Conservation (phyloP, 2,329 filamentous ascomycete genomes). For the Polychaeton citri region DNA sequence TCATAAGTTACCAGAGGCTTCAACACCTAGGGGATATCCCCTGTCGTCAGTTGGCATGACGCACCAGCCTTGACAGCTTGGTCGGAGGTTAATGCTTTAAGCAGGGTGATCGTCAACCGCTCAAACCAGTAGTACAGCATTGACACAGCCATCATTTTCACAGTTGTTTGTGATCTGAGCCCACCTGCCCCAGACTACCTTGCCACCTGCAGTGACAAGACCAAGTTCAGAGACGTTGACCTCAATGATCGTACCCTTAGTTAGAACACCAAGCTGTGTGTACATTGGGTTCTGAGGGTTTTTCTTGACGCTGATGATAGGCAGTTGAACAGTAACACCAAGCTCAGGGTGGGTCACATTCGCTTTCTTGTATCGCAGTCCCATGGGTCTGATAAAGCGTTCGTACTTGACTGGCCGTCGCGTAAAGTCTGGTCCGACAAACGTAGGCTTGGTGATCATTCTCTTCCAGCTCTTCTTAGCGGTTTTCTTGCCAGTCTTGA, state of each 20-base stretch:
- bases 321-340: constrained; percentile 73
- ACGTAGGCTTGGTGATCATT: constrained; percentile 61
- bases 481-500: constrained; percentile 92
- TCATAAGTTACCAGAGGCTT: too few relatives aligned
- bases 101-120: too few relatives aligned
- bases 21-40: too few relatives aligned
- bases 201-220: constrained; percentile 78
- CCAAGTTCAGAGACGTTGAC: constrained; percentile 90
- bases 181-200: constrained; percentile 85
- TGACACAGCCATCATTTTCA: constrained; percentile 49
- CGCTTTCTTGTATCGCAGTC: constrained; percentile 66
- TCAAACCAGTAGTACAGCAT: constrained; percentile 14
- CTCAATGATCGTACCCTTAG: constrained; percentile 74
- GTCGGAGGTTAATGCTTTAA: too few relatives aligned
- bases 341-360: constrained; percentile 61
- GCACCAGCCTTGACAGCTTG: too few relatives aligned
- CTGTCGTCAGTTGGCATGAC: too few relatives aligned
- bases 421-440: constrained; percentile 85
- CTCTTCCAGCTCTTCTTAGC: constrained; percentile 70
- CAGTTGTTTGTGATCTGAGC: constrained; percentile 53
- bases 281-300: constrained; percentile 83
- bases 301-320: constrained; percentile 55
- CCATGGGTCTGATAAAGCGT: constrained; percentile 58
- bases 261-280: constrained; percentile 81
- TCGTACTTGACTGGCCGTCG: constrained; percentile 51